Conservation (phyloP, 1,284 basidiomycete genomes). For the Spongispora temasekensis region DNA sequence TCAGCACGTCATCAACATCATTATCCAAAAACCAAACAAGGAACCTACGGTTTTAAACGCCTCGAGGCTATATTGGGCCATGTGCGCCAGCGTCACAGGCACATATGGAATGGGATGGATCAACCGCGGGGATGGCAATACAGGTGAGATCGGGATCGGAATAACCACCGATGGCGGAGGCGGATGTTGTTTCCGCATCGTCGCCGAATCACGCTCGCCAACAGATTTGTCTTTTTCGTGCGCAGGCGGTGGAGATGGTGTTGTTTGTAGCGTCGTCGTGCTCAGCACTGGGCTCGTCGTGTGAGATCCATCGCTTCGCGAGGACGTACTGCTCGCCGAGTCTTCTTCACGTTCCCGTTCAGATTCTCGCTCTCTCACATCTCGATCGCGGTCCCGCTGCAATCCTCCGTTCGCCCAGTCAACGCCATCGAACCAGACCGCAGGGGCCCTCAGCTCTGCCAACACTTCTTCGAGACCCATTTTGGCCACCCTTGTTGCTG, state of each 20-base stretch:
- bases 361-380: slow-evolving; percentile 28
- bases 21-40: slow-evolving; percentile 2
- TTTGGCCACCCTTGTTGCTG: slow-evolving; percentile 47
- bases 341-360: slow-evolving; percentile 35
- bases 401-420: slow-evolving; percentile 48
- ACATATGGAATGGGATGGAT: slow-evolving; percentile 67
- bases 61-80: slow-evolving; percentile 63
- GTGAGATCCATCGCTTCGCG: slow-evolving; percentile 49
- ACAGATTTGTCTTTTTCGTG: slow-evolving; percentile 29
- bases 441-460: slow-evolving; percentile 52
- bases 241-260: slow-evolving; percentile 67
- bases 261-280: slow-evolving; percentile 70
- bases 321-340: slow-evolving; percentile 49
- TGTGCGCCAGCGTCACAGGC: slow-evolving; percentile 56
- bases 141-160: slow-evolving; percentile 56
- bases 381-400: slow-evolving; percentile 33
- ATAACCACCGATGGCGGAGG: slow-evolving; percentile 28
- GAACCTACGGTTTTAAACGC: slow-evolving; percentile 55
- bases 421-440: slow-evolving; percentile 66
- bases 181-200: slow-evolving; percentile 16
- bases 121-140: slow-evolving; percentile 56
- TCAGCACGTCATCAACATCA: slow-evolving; percentile 3
- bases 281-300: slow-evolving; percentile 75
- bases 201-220: slow-evolving; percentile 7
- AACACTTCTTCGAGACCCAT: slow-evolving; percentile 66